Evolutionary conservation across 1,139 yeast genomes (phyloP).

Genomic region (Lodderomyces orthopsilosis): DNA sequence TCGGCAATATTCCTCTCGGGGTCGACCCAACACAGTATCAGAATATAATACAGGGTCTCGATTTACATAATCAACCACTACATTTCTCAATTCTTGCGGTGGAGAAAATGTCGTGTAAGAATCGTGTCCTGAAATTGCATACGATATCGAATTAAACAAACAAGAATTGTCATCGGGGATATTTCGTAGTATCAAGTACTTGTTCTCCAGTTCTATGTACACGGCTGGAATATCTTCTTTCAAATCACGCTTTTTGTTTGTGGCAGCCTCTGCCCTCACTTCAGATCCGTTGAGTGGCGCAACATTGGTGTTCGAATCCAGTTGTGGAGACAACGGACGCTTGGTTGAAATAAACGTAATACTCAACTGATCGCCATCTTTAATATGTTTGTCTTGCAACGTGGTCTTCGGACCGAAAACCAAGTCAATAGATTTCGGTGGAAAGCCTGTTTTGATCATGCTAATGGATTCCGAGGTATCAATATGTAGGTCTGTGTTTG

Average conservation of each 20-base stretch:
- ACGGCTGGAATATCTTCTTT: conserved; percentile 28
- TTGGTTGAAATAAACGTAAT: conserved; percentile 23
- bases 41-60: conserved; percentile 46
- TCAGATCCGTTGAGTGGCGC: not conserved
- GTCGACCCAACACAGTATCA: conserved; percentile 59
- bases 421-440: conserved; percentile 49
- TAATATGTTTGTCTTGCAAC: conserved; percentile 42
- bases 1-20: conserved; percentile 46
- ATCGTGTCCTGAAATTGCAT: conserved; percentile 41
- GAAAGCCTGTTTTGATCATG: conserved; percentile 54
- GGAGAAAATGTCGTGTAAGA: conserved; percentile 20
- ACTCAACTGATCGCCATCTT: conserved; percentile 57
- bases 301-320: not conserved
- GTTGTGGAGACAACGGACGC: conserved; percentile 5
- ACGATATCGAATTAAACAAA: conserved; percentile 65
- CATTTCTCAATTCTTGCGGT: conserved; percentile 43
- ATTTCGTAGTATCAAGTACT: conserved; percentile 48
- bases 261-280: not conserved
- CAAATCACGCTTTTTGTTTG: conserved; percentile 9
- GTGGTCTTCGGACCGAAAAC: conserved; percentile 13
- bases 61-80: conserved; percentile 46
- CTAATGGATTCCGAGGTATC: conserved; percentile 12
- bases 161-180: conserved; percentile 83
- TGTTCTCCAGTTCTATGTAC: conserved; percentile 18
- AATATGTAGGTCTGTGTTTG: conserved; percentile 15